Evolutionary conservation across 768 basidiomycete species (phyloP).

Genomic region (Lentinula sp.): DNA sequence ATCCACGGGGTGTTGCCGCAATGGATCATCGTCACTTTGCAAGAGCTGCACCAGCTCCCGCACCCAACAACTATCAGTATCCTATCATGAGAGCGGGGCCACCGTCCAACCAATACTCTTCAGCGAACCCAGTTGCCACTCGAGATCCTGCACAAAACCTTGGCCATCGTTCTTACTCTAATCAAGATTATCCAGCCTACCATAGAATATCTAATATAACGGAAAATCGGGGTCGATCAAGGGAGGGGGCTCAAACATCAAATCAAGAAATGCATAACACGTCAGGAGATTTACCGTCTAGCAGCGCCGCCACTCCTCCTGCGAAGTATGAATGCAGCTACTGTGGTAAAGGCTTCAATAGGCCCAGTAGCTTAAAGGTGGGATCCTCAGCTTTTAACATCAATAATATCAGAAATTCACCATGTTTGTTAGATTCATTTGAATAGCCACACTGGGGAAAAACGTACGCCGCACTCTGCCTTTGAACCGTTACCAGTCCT

Average conservation of each 20-base stretch:
- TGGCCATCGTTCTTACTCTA: not conserved
- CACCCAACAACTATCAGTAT: not conserved
- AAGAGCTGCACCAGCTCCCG: not conserved
- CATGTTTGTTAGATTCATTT: slow-evolving; percentile 58
- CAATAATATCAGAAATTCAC: not conserved
- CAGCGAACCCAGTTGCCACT: not conserved
- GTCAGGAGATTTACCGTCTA: not conserved
- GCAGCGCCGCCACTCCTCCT: slow-evolving; percentile 17
- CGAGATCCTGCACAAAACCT: not conserved
- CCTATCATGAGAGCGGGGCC: not conserved
- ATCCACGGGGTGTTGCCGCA: not conserved
- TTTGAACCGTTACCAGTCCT: slow-evolving; percentile 6
- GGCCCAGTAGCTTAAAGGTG: slow-evolving; percentile 80
- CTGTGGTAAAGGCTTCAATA: slow-evolving; percentile 77
- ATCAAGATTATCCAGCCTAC: not conserved
- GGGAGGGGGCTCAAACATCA: slow-evolving; percentile 17
- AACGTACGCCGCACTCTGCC: slow-evolving; percentile 48
- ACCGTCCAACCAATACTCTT: not conserved
- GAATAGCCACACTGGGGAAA: slow-evolving; percentile 82
- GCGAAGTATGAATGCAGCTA: slow-evolving; percentile 71
- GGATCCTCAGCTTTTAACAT: slow-evolving; percentile 7
- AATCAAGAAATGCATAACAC: not conserved
- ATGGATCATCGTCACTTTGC: not conserved
- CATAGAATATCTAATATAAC: slow-evolving; percentile 18
- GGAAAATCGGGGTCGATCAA: slow-evolving; percentile 14